A percentile compares a stretch with the other conserved stretches of the same genome.
These are phyloP conservation scores for Ogataea zsoltii DNA, from an alignment of 805 yeast species.

Conservation along the genomic window DNA sequence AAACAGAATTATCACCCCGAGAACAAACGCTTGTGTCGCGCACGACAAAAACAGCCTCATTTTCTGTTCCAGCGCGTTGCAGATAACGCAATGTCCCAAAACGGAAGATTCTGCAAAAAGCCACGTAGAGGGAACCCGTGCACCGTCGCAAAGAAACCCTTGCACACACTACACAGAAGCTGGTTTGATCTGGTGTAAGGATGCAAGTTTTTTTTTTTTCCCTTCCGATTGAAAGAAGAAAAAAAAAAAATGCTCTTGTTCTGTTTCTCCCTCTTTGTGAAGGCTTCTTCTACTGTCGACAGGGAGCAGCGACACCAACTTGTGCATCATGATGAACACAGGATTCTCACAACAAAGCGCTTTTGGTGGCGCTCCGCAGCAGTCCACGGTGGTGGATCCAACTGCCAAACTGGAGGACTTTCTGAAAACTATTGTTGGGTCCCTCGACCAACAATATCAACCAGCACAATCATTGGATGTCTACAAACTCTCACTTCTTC, in stretches of 20 bases:
- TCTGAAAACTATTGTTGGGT: conserved; percentile 25
- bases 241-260: too few relatives aligned
- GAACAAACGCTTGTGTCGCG: not conserved
- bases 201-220: not conserved
- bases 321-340: conserved; percentile 1
- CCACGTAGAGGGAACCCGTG: not conserved
- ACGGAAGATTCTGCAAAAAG: not conserved
- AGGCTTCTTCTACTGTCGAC: too few relatives aligned
- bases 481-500: conserved; percentile 32
- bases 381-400: conserved; percentile 17
- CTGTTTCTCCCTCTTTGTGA: too few relatives aligned
- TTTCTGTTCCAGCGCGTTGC: conserved; percentile 2
- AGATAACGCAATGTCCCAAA: conserved; percentile 1
- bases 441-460: conserved; percentile 26
- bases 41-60: conserved; percentile 2
- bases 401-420: conserved; percentile 27
- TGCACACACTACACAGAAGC: too few relatives aligned
- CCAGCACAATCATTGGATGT: conserved; percentile 22
- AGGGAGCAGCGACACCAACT: not conserved
- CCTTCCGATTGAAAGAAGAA: too few relatives aligned
- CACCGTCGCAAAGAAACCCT: too few relatives aligned
- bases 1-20: conserved; percentile 9
- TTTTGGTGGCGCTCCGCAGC: conserved; percentile 1
- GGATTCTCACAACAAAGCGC: conserved; percentile 1
- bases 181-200: not conserved